These are phyloP conservation scores for Ceratocystis colombiana DNA, from an alignment of 2,329 filamentous ascomycete species.

Conservation along the genomic window DNA sequence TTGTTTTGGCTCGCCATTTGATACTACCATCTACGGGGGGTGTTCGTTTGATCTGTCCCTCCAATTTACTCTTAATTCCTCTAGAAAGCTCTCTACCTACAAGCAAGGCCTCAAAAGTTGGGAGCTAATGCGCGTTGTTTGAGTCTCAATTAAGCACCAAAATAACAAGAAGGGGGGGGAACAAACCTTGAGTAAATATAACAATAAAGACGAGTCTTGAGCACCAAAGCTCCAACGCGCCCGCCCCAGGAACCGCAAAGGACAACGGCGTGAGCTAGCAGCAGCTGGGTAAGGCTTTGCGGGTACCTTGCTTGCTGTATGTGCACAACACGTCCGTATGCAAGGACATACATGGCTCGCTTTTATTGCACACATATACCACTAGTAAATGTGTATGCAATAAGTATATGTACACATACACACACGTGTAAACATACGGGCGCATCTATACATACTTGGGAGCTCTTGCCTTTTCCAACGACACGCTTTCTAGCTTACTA, in stretches of 20 bases:
- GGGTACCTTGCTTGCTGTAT: conserved; percentile 12
- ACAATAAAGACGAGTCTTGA: not conserved
- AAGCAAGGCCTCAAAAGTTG: conserved; percentile 7
- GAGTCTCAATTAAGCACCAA: not conserved
- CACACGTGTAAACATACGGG: not conserved
- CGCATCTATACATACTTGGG: not conserved
- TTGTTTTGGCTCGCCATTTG: no score
- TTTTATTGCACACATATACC: not conserved
- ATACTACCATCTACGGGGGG: no score
- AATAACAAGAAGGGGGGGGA: not conserved
- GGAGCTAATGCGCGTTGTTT: not conserved
- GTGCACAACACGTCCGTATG: not conserved
- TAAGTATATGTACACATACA: not conserved
- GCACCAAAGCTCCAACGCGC: conserved; percentile 7
- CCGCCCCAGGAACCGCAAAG: conserved; percentile 18
- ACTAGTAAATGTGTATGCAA: not conserved
- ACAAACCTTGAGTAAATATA: not conserved
- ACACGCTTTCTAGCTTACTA: no score
- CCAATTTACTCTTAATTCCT: not conserved
- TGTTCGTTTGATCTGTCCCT: not conserved
- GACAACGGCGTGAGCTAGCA: not conserved
- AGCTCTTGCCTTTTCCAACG: no score
- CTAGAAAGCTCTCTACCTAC: not conserved
- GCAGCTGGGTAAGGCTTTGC: not conserved
- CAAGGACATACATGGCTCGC: not conserved